phyloP scores from a whole-genome alignment of 2,329 filamentous ascomycete genomes.

The Zasmidium cellare region DNA sequence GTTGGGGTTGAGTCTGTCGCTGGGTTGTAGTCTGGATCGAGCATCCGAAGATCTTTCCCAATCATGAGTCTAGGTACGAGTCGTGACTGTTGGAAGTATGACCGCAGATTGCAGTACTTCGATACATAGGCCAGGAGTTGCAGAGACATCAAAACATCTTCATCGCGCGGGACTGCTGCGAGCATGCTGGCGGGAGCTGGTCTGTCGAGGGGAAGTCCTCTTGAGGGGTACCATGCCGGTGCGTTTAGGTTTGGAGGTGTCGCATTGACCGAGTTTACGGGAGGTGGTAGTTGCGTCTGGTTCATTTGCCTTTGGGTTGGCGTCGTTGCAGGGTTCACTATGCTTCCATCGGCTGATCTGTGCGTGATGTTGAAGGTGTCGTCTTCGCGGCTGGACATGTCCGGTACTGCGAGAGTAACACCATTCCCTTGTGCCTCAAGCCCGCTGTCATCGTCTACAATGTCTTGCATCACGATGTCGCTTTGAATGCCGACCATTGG shows the following conservation, averaged over 20 bases:
- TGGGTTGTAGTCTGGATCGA: conserved; percentile 67
- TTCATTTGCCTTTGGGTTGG: conserved; percentile 53
- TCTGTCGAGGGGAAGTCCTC: conserved; percentile 28
- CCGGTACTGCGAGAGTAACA: conserved; percentile 75
- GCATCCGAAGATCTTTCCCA: conserved; percentile 74
- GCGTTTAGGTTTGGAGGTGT: conserved; percentile 72
- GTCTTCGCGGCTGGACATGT: conserved; percentile 78
- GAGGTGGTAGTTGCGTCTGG: conserved; percentile 45
- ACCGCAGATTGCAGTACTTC: conserved; percentile 94
- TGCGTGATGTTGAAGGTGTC: conserved; percentile 95
- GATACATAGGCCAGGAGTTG: conserved; percentile 96
- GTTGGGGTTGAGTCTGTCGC: conserved; percentile 34
- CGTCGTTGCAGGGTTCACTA: conserved; percentile 68
- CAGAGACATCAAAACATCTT: conserved; percentile 96
- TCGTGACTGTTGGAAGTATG: conserved; percentile 94
- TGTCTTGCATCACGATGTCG: conserved; percentile 82
- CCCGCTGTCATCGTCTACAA: conserved; percentile 79
- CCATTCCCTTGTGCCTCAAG: conserved; percentile 65
- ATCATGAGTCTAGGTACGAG: conserved; percentile 90
- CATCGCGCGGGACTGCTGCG: conserved; percentile 90
- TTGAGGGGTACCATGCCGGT: conserved; percentile 43
- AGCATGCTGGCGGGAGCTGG: conserved; percentile 63
- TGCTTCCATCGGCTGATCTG: conserved; percentile 78
- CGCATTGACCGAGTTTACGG: conserved; percentile 65
- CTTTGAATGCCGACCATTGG: conserved; percentile 78